Conservation (phyloP, 805 yeast genomes). For the Komagataella kurtzmanii region DNA sequence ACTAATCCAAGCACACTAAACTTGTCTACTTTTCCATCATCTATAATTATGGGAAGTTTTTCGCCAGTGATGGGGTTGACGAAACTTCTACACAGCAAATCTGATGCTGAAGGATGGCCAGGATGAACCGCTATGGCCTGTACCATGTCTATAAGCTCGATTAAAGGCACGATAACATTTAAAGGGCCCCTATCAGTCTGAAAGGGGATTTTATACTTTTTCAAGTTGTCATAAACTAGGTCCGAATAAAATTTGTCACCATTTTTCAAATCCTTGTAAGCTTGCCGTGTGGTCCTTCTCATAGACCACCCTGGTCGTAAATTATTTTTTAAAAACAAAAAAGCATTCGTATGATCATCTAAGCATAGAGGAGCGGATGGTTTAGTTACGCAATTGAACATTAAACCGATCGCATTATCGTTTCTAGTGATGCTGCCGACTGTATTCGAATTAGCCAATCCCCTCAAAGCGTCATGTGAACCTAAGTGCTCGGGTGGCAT, state of each 20-base stretch:
- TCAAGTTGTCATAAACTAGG: neutral
- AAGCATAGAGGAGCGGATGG: neutral
- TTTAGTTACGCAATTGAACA: neutral
- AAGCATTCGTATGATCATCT: neutral
- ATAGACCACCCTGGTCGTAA: neutral
- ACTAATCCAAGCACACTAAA: neutral
- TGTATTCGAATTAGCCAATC: neutral
- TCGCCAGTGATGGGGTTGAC: neutral
- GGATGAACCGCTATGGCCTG: neutral
- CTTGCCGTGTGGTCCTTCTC: neutral
- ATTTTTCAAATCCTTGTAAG: neutral
- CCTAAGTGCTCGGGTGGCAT: neutral
- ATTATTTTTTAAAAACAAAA: too few relatives aligned
- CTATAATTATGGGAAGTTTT: neutral
- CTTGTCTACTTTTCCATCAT: neutral
- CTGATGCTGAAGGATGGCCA: neutral
- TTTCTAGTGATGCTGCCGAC: neutral
- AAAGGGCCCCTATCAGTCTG: neutral
- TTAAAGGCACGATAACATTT: neutral
- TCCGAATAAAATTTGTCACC: neutral
- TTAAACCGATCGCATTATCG: neutral
- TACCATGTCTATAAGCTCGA: neutral
- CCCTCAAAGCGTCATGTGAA: neutral
- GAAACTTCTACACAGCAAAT: neutral
- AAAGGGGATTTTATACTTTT: neutral